Base-by-base conservation (phyloP, 768 basidiomycete species). In the Hydnomerulius pinastri region DNA sequence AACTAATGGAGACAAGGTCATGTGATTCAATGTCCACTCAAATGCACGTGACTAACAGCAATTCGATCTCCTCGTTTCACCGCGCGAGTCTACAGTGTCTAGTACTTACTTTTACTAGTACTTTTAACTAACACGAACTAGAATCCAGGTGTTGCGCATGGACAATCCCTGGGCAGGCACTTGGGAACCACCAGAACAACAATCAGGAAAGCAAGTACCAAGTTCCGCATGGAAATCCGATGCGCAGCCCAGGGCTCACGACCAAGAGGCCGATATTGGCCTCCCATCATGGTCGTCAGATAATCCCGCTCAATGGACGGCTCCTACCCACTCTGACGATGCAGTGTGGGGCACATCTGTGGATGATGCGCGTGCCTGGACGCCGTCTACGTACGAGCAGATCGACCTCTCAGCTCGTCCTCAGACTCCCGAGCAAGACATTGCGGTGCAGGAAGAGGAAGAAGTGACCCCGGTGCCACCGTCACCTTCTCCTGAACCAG, bases 111-210 rank as follows among this genome's bases (percentile, higher is more conserved):
- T n/a, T n/a, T n/a, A n/a, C n/a, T n/a, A n/a, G n/a, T 36, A 25
- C 17, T 37, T 12, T 30, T 27, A 46, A 17, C 30, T 51, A 25
- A 28, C 24, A 43, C 42, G 27, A 28, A 43, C 42, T 43, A 30
- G 29, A 30, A 30, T 7, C 29, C 29, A 30, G 29, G 23, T 12
- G 18, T 12, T 18, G 33, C 11, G 12, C 11, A 89, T 89, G 86
- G 86, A 89, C 57, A 83, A 90, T 67, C 83, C 86, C 41, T 91
- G 87, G 83, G 80, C 81, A 35, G 85, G 85, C 66, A 79, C 82
- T 48, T 87, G 84, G 85, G 77, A 74, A 48, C 80, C 82, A 53
- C 64, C 81, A 40, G 56, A 71, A 18, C 73, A 74, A 48, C 52
- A 59, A 27, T 33, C 50, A 27, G 38, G 44, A 9, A 39, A 47